phyloP scores from a whole-genome alignment of 2,329 filamentous ascomycete genomes.

The Paraphaeosphaeria sporulosa region DNA sequence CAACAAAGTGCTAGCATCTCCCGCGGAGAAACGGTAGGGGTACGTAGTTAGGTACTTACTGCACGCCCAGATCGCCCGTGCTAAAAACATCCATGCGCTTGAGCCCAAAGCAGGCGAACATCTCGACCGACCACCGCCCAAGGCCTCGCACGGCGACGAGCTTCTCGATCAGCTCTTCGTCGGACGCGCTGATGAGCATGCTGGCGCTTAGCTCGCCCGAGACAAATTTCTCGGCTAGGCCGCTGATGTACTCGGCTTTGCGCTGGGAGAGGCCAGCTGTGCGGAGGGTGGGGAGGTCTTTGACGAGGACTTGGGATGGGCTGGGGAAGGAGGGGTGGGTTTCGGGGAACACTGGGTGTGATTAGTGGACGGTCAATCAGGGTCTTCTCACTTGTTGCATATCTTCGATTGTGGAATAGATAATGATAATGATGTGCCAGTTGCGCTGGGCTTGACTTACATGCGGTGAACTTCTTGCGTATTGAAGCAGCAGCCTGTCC shows the following conservation, averaged over 20 bases:
- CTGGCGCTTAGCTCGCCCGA: constrained; percentile 76
- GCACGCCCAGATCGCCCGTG: constrained; percentile 89
- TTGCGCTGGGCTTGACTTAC: constrained; percentile 7
- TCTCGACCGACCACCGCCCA: constrained; percentile 83
- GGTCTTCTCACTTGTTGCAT: background rate
- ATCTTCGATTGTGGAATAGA: background rate
- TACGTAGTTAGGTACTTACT: constrained; percentile 58
- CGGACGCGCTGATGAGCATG: constrained; percentile 78
- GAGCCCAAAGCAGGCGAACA: constrained; percentile 96
- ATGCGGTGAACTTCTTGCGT: constrained; percentile 79
- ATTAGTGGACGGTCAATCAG: background rate
- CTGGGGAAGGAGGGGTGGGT: constrained; percentile 68
- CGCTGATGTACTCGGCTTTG: constrained; percentile 94
- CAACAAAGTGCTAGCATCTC: constrained; percentile 62
- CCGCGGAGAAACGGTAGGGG: constrained; percentile 43
- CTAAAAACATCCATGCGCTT: constrained; percentile 95
- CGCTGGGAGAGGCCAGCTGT: constrained; percentile 89
- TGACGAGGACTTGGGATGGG: constrained; percentile 73
- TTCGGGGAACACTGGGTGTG: constrained; percentile 59
- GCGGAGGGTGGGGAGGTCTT: constrained; percentile 70
- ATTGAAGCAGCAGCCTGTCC: constrained; percentile 90
- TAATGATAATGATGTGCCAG: background rate
- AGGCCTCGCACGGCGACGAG: constrained; percentile 87
- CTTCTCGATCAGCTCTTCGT: constrained; percentile 84
- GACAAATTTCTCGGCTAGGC: constrained; percentile 82